phyloP scores from a whole-genome alignment of 345 rosid species.

The Rhodamnia argentea region DNA sequence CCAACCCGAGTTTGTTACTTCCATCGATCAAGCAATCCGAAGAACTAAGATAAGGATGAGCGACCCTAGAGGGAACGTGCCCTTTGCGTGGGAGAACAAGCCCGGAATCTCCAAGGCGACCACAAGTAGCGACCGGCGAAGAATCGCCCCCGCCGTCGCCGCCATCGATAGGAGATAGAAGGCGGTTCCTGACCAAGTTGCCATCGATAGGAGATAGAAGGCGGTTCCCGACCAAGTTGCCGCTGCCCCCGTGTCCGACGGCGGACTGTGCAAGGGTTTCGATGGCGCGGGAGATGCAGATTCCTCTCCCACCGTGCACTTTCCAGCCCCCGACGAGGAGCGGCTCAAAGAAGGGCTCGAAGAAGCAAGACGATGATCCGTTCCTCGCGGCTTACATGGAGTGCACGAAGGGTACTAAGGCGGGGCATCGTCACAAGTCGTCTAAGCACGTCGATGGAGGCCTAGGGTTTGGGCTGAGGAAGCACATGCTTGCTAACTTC shows the following conservation, averaged over 20 bases:
- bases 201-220: background rate
- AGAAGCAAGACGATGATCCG: slow-evolving; percentile 29
- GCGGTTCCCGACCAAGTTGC: slow-evolving; percentile 11
- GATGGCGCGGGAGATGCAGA: slow-evolving; percentile 1
- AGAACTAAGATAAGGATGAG: background rate
- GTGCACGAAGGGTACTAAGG: slow-evolving; percentile 19
- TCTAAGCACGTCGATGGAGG: background rate
- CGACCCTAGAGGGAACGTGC: slow-evolving; percentile 1
- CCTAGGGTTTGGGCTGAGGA: slow-evolving; percentile 4
- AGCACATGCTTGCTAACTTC: slow-evolving; percentile 4
- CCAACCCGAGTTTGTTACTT: background rate
- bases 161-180: background rate
- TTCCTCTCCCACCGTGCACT: slow-evolving; percentile 34
- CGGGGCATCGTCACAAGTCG: background rate
- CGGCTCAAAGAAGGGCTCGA: slow-evolving; percentile 14
- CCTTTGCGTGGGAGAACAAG: slow-evolving; percentile 36
- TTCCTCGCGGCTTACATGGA: slow-evolving; percentile 37
- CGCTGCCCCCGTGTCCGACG: slow-evolving; percentile 24
- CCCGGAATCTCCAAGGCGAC: slow-evolving; percentile 22
- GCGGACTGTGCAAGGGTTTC: background rate
- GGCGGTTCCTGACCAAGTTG: slow-evolving; percentile 5
- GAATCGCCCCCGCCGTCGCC: too few species aligned
- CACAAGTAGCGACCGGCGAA: background rate
- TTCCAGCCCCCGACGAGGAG: slow-evolving; percentile 22
- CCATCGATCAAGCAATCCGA: background rate